These are phyloP conservation scores for Hyphopichia burtonii DNA, from an alignment of 1,139 yeast species.

Conservation along the genomic window DNA sequence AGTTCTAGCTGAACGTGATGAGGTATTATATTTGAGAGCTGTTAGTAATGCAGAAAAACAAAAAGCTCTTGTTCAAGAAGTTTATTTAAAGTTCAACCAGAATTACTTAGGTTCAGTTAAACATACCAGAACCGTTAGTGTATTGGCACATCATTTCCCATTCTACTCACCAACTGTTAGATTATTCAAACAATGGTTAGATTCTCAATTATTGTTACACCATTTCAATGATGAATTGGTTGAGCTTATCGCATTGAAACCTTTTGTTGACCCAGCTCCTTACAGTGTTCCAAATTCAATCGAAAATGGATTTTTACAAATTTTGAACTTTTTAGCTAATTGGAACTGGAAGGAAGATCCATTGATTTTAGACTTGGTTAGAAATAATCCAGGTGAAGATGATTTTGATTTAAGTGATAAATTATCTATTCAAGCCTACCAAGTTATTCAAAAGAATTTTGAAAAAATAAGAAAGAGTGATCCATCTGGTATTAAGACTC, in stretches of 20 bases:
- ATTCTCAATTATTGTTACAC: conserved; percentile 60
- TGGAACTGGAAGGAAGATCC: conserved; percentile 98
- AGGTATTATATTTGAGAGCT: conserved; percentile 67
- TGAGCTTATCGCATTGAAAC: conserved; percentile 79
- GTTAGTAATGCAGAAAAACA: conserved; percentile 61
- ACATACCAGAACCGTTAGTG: conserved; percentile 76
- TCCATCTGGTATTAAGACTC: conserved; percentile 77
- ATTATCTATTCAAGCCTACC: conserved; percentile 60
- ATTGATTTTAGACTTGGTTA: conserved; percentile 69
- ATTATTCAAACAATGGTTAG: conserved; percentile 85
- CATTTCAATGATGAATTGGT: conserved; percentile 77
- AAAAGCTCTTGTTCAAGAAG: conserved; percentile 57
- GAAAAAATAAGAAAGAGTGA: conserved; percentile 67
- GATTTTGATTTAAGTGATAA: conserved; percentile 52
- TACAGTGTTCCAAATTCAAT: conserved; percentile 76
- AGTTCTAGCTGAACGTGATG: conserved; percentile 81
- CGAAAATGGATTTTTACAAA: conserved; percentile 76
- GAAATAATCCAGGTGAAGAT: conserved; percentile 33
- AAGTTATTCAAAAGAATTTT: conserved; percentile 63
- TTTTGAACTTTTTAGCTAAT: conserved; percentile 63
- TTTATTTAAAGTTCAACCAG: conserved; percentile 64
- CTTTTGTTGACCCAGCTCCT: conserved; percentile 86
- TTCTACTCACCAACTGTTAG: conserved; percentile 80
- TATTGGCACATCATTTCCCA: conserved; percentile 71
- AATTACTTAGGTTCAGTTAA: conserved; percentile 68